phyloP scores from a whole-genome alignment of 257 asterid genomes.

The Pogostemon cablin region DNA sequence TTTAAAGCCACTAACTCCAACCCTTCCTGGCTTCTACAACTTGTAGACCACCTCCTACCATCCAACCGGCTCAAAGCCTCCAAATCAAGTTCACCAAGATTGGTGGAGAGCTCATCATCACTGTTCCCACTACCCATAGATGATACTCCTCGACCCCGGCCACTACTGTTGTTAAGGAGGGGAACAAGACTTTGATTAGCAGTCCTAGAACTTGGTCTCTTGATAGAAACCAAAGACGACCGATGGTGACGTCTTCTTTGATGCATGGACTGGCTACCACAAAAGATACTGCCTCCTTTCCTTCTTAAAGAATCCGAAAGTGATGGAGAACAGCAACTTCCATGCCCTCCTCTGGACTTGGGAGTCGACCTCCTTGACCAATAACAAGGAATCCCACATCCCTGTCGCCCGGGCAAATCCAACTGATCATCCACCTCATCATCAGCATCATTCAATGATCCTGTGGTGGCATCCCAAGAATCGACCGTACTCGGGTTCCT shows the following conservation, averaged over 20 bases:
- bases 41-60: slow-evolving; percentile 86
- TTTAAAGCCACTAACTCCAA: slow-evolving; percentile 54
- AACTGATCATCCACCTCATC: slow-evolving; percentile 84
- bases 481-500: slow-evolving; percentile 72
- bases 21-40: slow-evolving; percentile 83
- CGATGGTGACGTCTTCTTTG: slow-evolving; percentile 53
- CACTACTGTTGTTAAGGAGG: slow-evolving; percentile 60
- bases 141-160: slow-evolving; percentile 46
- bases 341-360: slow-evolving; percentile 67
- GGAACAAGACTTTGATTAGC: slow-evolving; percentile 67
- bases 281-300: slow-evolving; percentile 74
- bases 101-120: slow-evolving; percentile 78
- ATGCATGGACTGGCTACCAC: slow-evolving; percentile 60
- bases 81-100: slow-evolving; percentile 76
- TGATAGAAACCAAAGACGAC: slow-evolving; percentile 54
- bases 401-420: slow-evolving; percentile 78
- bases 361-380: slow-evolving; percentile 97
- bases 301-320: slow-evolving; percentile 87
- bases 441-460: slow-evolving; percentile 76
- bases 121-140: slow-evolving; percentile 62
- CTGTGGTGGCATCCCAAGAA: slow-evolving; percentile 90
- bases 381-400: slow-evolving; percentile 95
- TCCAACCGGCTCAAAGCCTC: slow-evolving; percentile 86
- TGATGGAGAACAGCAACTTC: slow-evolving; percentile 84
- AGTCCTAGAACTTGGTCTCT: slow-evolving; percentile 53